Evolutionary conservation across 805 yeast genomes (phyloP).

Genomic region (Wickerhamiella bombiphila): DNA sequence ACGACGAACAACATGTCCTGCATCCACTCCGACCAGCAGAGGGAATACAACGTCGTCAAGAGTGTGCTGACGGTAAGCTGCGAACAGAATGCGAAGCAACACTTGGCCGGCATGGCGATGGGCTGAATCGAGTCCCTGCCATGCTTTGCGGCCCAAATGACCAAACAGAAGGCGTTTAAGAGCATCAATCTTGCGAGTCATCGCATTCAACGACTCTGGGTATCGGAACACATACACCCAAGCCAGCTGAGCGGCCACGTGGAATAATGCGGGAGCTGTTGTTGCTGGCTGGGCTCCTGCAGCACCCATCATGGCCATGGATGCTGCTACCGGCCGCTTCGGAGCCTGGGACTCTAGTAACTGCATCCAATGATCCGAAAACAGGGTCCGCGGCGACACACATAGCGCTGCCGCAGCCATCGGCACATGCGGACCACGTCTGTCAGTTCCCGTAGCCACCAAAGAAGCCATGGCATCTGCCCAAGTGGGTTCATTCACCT

Average conservation of each 20-base stretch:
- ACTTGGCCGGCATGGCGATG: slow-evolving; percentile 56
- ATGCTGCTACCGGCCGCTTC: neutral
- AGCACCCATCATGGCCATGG: neutral
- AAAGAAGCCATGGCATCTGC: slow-evolving; percentile 59
- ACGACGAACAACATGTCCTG: slow-evolving; percentile 14
- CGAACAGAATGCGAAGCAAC: slow-evolving; percentile 64
- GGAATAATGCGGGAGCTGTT: slow-evolving; percentile 31
- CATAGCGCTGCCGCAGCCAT: slow-evolving; percentile 60
- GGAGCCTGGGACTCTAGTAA: slow-evolving; percentile 46
- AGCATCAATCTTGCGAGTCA: slow-evolving; percentile 60
- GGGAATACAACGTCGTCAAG: slow-evolving; percentile 68
- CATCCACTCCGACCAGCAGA: slow-evolving; percentile 29
- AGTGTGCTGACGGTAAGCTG: slow-evolving; percentile 60
- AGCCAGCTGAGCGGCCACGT: slow-evolving; percentile 54
- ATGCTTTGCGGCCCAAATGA: slow-evolving; percentile 45
- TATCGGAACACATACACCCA: slow-evolving; percentile 87
- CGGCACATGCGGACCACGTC: slow-evolving; percentile 20
- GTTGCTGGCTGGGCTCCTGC: slow-evolving; percentile 23
- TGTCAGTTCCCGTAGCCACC: slow-evolving; percentile 21
- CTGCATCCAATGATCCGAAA: slow-evolving; percentile 55
- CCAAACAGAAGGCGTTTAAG: slow-evolving; percentile 42
- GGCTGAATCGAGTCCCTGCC: slow-evolving; percentile 34
- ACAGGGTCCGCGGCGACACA: slow-evolving; percentile 66
- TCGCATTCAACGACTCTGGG: slow-evolving; percentile 77
- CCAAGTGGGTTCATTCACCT: slow-evolving; percentile 94